Base-by-base conservation (phyloP, 2,329 filamentous ascomycete genomes). In the Golovinomyces cichoracearum region DNA sequence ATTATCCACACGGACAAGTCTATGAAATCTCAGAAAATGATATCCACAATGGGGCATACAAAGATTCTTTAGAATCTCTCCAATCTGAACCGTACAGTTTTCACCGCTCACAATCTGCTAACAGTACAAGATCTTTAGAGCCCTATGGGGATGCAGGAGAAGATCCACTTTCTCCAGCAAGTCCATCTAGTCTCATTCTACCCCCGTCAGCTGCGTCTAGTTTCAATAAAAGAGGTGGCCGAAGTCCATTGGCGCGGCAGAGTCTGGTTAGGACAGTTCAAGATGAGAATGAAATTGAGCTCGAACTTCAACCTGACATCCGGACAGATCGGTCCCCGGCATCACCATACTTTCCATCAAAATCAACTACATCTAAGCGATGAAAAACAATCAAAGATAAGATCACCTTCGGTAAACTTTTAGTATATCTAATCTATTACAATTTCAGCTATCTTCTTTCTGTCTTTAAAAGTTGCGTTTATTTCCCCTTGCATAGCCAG, bases 21-120 rank as follows among this genome's bases (percentile, higher is more conserved):
- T 70, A 68, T 52, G 70, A 72, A 54, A 65, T 70, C 45, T 63
- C 65, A 13, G 68, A 71, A 13, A 58, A 63, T 1, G 64, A 67
- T 49, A 60, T 66, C 26, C 58, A 57, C 21, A 65, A 64, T 48
- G 62, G 60, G 10, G 64, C 64, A 12, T 68, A 63, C 53, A 60
- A 63, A 7, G 66, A 66, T n/a, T 62, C 62, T 3, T 56, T 60
- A 7, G 64, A 66, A 23, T 60, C 58, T 29, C 56, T 58, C 21
- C 53, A 44, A 45, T 55, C 54, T 45, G 38, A 49, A 15, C n/a
- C 12, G 1, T 53, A 56, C 48, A 49, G 57, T 45, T 56, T 57
- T 49, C 50, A 53, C 22, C 49, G 51, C 42, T 50, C 29, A 9
- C 49, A 52, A 9, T 54, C 52, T 48, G 47, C 46, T 44, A 50